Evolutionary conservation across 768 basidiomycete genomes (phyloP).

Genomic region (Lenzites betulinus): DNA sequence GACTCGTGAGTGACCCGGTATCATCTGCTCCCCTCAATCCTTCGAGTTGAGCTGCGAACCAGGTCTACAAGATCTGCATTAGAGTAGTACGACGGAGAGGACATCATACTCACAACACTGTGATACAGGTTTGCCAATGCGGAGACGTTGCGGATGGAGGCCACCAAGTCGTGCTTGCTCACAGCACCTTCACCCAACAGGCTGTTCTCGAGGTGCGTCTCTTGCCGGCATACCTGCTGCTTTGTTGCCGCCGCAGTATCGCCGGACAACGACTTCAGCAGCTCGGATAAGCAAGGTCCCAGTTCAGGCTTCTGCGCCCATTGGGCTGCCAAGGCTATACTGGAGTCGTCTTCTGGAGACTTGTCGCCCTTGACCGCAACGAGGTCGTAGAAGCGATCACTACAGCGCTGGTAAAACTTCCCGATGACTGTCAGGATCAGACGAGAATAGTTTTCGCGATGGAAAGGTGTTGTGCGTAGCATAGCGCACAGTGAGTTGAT

Average conservation of each 20-base stretch:
- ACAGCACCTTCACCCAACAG: constrained; percentile 59
- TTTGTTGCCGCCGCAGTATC: constrained; percentile 44
- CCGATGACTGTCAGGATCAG: constrained; percentile 92
- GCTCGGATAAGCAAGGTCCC: constrained; percentile 68
- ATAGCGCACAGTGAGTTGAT: constrained; percentile 92
- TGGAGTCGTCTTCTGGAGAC: constrained; percentile 31
- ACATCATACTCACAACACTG: constrained; percentile 67
- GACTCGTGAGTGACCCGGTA: constrained; percentile 50
- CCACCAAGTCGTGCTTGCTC: constrained; percentile 63
- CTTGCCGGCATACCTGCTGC: constrained; percentile 67
- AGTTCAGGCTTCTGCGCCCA: constrained; percentile 89
- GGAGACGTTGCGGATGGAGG: constrained; percentile 69
- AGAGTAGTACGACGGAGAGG: not conserved
- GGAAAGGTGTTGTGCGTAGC: constrained; percentile 91
- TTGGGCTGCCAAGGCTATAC: constrained; percentile 61
- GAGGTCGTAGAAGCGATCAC: constrained; percentile 80
- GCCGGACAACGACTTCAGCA: constrained; percentile 46
- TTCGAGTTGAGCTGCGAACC: constrained; percentile 79
- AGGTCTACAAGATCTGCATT: constrained; percentile 53
- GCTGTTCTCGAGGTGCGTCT: constrained; percentile 76
- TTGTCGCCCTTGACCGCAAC: constrained; percentile 46
- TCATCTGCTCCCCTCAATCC: constrained; percentile 68
- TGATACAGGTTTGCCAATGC: constrained; percentile 79
- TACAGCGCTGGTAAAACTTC: constrained; percentile 94
- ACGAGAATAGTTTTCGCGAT: constrained; percentile 92